Evolutionary conservation across 768 basidiomycete genomes (phyloP).

Genomic region (Piloderma croceum): DNA sequence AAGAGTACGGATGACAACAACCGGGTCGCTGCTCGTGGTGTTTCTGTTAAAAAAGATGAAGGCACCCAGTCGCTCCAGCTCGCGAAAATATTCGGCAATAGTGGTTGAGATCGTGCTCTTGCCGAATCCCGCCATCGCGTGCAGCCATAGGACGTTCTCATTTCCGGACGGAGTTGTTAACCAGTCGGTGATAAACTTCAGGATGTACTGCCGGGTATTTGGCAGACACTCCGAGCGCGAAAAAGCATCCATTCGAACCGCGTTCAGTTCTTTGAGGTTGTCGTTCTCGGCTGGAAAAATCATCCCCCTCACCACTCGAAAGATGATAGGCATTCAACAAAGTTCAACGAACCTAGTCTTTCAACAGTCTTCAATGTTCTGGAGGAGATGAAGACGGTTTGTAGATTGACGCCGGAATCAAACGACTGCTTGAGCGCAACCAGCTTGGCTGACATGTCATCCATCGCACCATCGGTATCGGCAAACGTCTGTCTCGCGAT

Average conservation of each 20-base stretch:
- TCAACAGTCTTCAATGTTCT: conserved; percentile 2
- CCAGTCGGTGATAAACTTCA: not conserved
- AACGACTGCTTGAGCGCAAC: too few relatives aligned
- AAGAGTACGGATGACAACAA: conserved; percentile 1
- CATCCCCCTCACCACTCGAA: too few relatives aligned
- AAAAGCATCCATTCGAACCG: not conserved
- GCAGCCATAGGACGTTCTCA: not conserved
- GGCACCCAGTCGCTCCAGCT: conserved; percentile 1
- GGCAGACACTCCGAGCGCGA: not conserved
- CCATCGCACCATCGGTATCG: too few relatives aligned
- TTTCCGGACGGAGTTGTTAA: not conserved
- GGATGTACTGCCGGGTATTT: not conserved
- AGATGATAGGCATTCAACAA: too few relatives aligned
- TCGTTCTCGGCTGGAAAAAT: too few relatives aligned
- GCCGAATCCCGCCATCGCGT: not conserved
- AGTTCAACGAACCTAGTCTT: not conserved
- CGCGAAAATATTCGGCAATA: too few relatives aligned
- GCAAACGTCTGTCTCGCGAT: too few relatives aligned
- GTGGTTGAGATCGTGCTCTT: not conserved
- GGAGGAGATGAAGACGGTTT: not conserved
- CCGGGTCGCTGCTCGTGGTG: not conserved
- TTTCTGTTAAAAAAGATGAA: conserved; percentile 6
- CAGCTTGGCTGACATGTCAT: too few relatives aligned
- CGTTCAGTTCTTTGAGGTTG: not conserved
- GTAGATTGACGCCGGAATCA: not conserved